Evolutionary conservation across 805 yeast genomes (phyloP).

Genomic region (Candida schatavii): DNA sequence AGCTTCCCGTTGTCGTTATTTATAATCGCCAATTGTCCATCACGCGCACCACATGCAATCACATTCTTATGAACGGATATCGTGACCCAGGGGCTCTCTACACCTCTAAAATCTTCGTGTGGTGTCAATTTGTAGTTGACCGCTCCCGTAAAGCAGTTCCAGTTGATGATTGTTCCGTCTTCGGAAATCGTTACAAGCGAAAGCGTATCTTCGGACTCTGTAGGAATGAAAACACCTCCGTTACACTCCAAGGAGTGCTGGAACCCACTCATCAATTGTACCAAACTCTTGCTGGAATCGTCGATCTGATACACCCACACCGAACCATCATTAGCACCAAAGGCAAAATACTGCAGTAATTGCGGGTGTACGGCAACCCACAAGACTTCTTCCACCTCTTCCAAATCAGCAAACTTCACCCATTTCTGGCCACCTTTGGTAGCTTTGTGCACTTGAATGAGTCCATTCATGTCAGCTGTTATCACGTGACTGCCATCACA

Average conservation of each 20-base stretch:
- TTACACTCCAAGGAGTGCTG: slow-evolving; percentile 81
- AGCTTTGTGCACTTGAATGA: slow-evolving; percentile 68
- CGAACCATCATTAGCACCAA: slow-evolving; percentile 89
- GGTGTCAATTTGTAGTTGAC: slow-evolving; percentile 65
- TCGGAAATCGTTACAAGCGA: slow-evolving; percentile 74
- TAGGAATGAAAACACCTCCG: slow-evolving; percentile 65
- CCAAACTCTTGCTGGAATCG: slow-evolving; percentile 44
- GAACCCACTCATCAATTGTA: slow-evolving; percentile 74
- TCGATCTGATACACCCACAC: slow-evolving; percentile 88
- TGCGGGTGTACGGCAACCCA: slow-evolving; percentile 83
- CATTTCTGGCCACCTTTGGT: slow-evolving; percentile 80
- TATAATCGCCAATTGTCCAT: slow-evolving; percentile 79
- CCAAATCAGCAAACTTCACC: slow-evolving; percentile 65
- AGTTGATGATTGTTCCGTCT: slow-evolving; percentile 80
- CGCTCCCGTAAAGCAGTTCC: slow-evolving; percentile 84
- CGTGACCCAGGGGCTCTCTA: slow-evolving; percentile 86
- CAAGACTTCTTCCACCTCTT: slow-evolving; percentile 86
- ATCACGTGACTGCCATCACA: slow-evolving; percentile 75
- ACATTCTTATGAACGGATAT: slow-evolving; percentile 51
- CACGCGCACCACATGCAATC: slow-evolving; percentile 81
- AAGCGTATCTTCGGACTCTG: slow-evolving; percentile 54
- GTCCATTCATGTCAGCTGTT: slow-evolving; percentile 95
- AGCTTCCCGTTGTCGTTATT: slow-evolving; percentile 73
- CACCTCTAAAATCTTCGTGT: slow-evolving; percentile 64
- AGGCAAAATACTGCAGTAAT: slow-evolving; percentile 72